Conservation (phyloP, 345 rosid genomes). For the Excoecaria agallocha region DNA sequence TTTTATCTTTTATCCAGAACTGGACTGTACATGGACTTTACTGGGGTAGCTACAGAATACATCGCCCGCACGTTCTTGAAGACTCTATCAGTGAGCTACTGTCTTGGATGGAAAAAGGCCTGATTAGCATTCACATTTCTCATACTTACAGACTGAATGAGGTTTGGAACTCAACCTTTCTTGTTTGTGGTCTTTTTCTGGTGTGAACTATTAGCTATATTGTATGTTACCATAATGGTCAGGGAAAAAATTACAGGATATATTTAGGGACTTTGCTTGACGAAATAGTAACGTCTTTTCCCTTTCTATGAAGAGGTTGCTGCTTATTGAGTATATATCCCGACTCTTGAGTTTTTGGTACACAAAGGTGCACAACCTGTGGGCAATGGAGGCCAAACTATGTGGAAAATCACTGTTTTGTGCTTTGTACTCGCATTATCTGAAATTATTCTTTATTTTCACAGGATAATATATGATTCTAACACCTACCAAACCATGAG, state of each 20-base stretch:
- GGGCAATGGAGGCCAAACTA: not conserved
- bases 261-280: not conserved
- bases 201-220: not conserved
- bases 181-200: not conserved
- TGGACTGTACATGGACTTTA: constrained; percentile 98
- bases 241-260: not conserved
- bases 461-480: not conserved
- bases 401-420: not conserved
- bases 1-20: constrained; percentile 52
- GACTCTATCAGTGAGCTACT: constrained; percentile 75
- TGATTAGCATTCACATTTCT: constrained; percentile 70
- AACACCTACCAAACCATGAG: not conserved
- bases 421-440: not conserved
- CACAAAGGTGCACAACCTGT: not conserved
- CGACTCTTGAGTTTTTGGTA: not conserved
- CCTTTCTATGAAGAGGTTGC: too few species aligned
- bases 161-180: constrained; percentile 42
- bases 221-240: not conserved
- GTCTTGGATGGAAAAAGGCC: constrained; percentile 69
- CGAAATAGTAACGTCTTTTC: not conserved
- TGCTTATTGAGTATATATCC: too few species aligned
- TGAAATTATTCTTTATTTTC: not conserved
- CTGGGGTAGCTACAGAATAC: constrained; percentile 81
- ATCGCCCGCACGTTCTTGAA: constrained; percentile 58
- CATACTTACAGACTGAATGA: constrained; percentile 59